phyloP scores from a whole-genome alignment of 73 alveolate species.

The Symbiodinium pilosum region DNA sequence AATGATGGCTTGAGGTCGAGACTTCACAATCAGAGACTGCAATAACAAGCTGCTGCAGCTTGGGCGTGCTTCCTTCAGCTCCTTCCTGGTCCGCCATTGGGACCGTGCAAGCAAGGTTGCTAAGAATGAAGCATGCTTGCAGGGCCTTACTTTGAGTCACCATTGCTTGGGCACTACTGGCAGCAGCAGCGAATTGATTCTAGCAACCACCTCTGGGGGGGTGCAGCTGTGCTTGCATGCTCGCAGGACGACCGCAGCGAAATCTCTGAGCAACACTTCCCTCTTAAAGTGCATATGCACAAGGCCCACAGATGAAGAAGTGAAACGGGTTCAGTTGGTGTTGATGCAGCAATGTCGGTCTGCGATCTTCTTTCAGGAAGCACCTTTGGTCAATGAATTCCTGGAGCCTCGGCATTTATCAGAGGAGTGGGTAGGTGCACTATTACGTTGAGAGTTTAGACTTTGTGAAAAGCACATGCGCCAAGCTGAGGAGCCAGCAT shows the following conservation, averaged over 20 bases:
- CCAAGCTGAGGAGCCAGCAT: not conserved
- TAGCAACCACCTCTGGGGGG: not conserved
- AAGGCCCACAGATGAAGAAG: constrained; percentile 1
- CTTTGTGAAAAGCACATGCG: no score
- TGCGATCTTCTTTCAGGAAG: constrained; percentile 3
- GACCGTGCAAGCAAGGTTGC: not conserved
- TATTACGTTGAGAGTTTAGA: no score
- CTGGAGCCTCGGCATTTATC: constrained; percentile 18
- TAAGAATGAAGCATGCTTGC: no score
- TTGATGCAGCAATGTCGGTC: not conserved
- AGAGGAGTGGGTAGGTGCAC: no score
- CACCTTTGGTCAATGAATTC: constrained; percentile 47
- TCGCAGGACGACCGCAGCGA: constrained; percentile 39
- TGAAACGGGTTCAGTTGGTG: not conserved
- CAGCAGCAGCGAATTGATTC: no score
- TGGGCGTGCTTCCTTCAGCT: constrained; percentile 17
- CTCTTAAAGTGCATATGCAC: constrained; percentile 71
- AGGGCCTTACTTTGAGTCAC: no score
- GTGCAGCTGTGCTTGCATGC: not conserved
- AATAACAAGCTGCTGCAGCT: constrained; percentile 64
- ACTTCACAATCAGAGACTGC: constrained; percentile 70
- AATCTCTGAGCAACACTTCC: constrained; percentile 25
- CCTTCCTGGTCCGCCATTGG: constrained; percentile 35
- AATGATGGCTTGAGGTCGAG: constrained; percentile 11
- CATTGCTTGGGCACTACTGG: no score